Evolutionary conservation across 208 protist genomes (phyloP), one percentile per base, ranked within the genome.

Genomic region (Crithidia sp.): DNA sequence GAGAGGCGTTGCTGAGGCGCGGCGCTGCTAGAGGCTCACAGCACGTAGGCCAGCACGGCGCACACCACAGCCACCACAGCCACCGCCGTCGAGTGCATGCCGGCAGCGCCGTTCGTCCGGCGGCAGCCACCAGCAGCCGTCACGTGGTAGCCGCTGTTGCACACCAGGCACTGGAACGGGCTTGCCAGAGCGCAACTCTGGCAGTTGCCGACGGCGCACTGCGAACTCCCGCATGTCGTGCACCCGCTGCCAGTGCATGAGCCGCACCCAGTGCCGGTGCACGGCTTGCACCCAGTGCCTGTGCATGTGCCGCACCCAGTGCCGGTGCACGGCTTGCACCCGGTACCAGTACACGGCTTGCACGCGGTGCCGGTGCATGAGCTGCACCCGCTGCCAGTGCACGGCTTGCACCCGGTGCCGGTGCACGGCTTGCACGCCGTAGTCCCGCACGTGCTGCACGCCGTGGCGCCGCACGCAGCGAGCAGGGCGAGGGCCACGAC

Each of bases 121-220:
- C 43, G 12, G 64, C 64, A 77, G 55, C 19, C 40, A 2, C 71
- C 63, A 2, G 28, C 44, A 40, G 43, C 39, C 36, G 67, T 77
- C 56, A 69, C 49, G 37, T n/a, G 55, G 57, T 60, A 77, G 56
- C 71, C 71, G 39, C 19, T 13, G 45, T 58, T 61, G 64, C 71
- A 77, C 45, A 60, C 58, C 0, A 61, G 47, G 57, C 71, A 77
- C 63, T 57, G 53, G 17, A 60, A 71, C 17, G 60, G 4, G 56
- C 52, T 66, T 36, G 62, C 62, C 5, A 62, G 36, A 52, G 60
- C 54, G 41, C 71, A 77, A 37, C 58, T 67, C 16, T 12, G 5
- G 58, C 71, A 77, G 53, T 66, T n/a, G 2, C 7, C 13, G 10
- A 77, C 17, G 8, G 47, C 5, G 71, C 71, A 69, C 16, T 28